Conservation (phyloP, 73 alveolate species). For the Paramecium pentaurelia region DNA sequence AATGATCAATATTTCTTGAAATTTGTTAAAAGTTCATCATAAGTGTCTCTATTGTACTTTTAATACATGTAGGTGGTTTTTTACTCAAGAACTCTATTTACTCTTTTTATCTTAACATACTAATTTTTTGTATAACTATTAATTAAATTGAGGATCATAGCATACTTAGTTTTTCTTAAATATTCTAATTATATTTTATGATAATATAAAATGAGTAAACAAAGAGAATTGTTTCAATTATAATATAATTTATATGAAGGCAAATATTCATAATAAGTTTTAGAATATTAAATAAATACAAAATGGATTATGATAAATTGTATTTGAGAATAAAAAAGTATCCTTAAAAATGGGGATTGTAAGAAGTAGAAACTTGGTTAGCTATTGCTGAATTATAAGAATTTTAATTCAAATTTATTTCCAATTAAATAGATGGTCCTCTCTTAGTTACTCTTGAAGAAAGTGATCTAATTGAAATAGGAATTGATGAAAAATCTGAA, state of each 20-base stretch:
- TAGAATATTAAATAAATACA: background rate
- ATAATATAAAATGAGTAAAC: background rate
- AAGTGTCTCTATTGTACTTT: background rate
- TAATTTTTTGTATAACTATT: background rate
- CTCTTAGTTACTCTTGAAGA: background rate
- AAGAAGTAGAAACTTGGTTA: background rate
- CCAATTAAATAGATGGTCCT: background rate
- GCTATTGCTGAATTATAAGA: background rate
- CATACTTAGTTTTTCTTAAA: background rate
- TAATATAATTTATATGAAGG: background rate
- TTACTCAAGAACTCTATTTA: background rate
- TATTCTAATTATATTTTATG: background rate
- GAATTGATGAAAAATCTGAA: background rate
- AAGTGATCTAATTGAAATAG: background rate
- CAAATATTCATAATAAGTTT: background rate
- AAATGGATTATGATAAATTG: background rate
- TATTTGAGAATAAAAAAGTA: background rate
- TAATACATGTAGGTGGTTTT: background rate
- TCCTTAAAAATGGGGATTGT: background rate
- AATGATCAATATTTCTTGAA: background rate
- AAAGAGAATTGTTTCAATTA: background rate
- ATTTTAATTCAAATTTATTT: background rate
- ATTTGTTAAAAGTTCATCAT: background rate
- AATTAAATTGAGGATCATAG: background rate
- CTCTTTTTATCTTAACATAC: background rate